Evolutionary conservation across 768 basidiomycete genomes (phyloP).

Genomic region (Candolleomyces eurysporus): DNA sequence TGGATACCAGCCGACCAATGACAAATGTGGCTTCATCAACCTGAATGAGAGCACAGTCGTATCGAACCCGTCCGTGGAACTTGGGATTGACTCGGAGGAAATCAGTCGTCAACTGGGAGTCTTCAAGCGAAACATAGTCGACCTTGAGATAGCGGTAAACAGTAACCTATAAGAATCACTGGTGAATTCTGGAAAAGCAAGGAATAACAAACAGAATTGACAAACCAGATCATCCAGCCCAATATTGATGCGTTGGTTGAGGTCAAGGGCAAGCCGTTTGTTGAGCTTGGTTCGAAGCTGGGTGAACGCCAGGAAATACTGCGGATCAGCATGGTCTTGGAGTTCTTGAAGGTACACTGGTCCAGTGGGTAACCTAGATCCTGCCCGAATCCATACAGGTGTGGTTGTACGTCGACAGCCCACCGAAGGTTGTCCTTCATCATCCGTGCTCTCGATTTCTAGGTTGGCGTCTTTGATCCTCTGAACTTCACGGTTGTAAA

Average conservation of each 20-base stretch:
- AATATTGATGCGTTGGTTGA: background rate
- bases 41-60: conserved; percentile 9
- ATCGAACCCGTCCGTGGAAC: conserved; percentile 2
- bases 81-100: conserved; percentile 10
- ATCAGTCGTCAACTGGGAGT: conserved; percentile 6
- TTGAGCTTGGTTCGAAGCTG: background rate
- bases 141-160: background rate
- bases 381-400: background rate
- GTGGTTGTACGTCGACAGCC: background rate
- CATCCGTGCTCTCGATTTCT: background rate
- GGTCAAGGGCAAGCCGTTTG: background rate
- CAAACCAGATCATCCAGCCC: background rate
- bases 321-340: background rate
- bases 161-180: background rate
- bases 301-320: background rate
- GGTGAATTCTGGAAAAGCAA: background rate
- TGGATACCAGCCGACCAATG: background rate
- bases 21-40: background rate
- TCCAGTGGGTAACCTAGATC: background rate
- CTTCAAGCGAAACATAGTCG: conserved; percentile 1
- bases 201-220: background rate
- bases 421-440: background rate
- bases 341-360: background rate
- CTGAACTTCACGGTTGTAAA: background rate
- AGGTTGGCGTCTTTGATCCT: background rate